Evolutionary conservation across 2,329 filamentous ascomycete genomes (phyloP).

Genomic region (Exophiala phaeomuriformis): DNA sequence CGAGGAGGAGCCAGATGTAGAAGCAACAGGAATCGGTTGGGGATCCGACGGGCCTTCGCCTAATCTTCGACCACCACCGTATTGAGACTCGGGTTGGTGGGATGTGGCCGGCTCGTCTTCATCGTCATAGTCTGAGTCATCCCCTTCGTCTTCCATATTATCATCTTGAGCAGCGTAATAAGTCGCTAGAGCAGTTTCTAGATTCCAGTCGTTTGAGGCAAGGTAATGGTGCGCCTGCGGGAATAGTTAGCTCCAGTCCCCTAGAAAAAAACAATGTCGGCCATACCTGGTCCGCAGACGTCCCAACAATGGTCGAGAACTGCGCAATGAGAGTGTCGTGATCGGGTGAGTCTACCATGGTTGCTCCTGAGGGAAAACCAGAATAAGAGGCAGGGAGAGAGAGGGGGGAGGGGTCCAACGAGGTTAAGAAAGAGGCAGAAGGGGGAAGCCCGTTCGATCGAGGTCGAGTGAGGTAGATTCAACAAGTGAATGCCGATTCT

Average conservation of each 20-base stretch:
- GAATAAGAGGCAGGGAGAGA: slow-evolving; percentile 1
- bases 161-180: slow-evolving; percentile 50
- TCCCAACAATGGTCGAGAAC: slow-evolving; percentile 52
- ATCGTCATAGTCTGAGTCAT: slow-evolving; percentile 28
- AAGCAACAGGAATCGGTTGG: slow-evolving; percentile 27
- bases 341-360: slow-evolving; percentile 16
- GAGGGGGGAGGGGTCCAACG: slow-evolving; percentile 2
- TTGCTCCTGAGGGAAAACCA: slow-evolving; percentile 1
- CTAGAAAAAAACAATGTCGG: not conserved
- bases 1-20: slow-evolving; percentile 28
- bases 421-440: not conserved
- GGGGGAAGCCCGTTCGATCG: no score
- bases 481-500: no score
- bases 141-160: slow-evolving; percentile 18
- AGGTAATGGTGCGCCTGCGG: slow-evolving; percentile 61
- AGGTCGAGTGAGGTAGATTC: no score
- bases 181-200: slow-evolving; percentile 54
- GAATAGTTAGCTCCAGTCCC: not conserved
- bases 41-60: slow-evolving; percentile 28
- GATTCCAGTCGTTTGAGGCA: slow-evolving; percentile 57
- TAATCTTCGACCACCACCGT: slow-evolving; percentile 31
- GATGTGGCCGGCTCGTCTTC: slow-evolving; percentile 25
- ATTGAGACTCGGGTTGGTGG: slow-evolving; percentile 12
- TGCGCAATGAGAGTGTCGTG: slow-evolving; percentile 43
- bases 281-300: slow-evolving; percentile 43